phyloP scores from a whole-genome alignment of 2,329 filamentous ascomycete genomes.

The Penicillium concentricum region DNA sequence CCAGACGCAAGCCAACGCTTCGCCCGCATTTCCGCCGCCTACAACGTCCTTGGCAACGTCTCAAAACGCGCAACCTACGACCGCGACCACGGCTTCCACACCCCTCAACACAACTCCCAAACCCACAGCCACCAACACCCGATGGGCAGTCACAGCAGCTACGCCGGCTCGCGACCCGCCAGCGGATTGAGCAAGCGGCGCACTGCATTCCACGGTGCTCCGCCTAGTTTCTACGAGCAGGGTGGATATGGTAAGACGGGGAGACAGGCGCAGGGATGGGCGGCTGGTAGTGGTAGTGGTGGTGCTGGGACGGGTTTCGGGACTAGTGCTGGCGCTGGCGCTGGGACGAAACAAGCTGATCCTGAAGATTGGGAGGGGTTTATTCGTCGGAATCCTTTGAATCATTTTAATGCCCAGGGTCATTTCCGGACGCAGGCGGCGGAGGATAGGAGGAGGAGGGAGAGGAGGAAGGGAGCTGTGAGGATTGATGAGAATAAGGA shows the following conservation, averaged over 20 bases:
- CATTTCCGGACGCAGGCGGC: conserved; percentile 73
- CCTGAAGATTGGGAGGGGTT: conserved; percentile 39
- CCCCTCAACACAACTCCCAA: conserved; percentile 30
- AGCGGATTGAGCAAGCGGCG: conserved; percentile 77
- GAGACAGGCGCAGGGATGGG: conserved; percentile 53
- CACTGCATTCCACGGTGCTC: conserved; percentile 76
- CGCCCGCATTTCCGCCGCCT: conserved; percentile 80
- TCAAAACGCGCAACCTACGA: conserved; percentile 80
- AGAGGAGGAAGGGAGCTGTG: conserved; percentile 44
- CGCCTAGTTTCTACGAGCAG: conserved; percentile 81
- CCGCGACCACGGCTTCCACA: conserved; percentile 50
- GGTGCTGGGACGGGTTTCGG: conserved; percentile 2
- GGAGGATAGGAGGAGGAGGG: conserved; percentile 55
- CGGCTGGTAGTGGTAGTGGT: conserved; percentile 33
- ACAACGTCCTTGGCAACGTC: conserved; percentile 69
- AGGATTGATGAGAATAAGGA: conserved; percentile 21
- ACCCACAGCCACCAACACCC: conserved; percentile 23
- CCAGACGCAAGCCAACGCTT: conserved; percentile 72
- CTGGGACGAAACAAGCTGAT: conserved; percentile 4
- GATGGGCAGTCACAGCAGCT: conserved; percentile 57
- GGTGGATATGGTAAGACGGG: conserved; percentile 71
- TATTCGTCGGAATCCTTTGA: conserved; percentile 53
- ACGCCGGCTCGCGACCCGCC: conserved; percentile 65
- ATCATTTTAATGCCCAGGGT: conserved; percentile 73
- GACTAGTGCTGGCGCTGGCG: background rate